Evolutionary conservation across 164 flowering plant genomes (phyloP).

Genomic region (Stephania cephalantha): DNA sequence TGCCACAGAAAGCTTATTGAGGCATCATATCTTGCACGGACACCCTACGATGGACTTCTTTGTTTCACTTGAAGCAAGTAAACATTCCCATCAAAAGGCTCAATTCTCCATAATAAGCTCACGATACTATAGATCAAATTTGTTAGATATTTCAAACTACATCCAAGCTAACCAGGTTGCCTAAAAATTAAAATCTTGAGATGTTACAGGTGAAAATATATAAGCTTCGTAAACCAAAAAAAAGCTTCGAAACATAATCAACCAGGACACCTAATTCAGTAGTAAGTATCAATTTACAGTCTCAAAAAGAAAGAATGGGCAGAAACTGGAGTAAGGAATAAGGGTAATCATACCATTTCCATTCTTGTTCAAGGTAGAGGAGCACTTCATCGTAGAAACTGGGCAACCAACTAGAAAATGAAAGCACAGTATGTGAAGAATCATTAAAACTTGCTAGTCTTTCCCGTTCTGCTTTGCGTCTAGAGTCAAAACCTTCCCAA

Average conservation of each 20-base stretch:
- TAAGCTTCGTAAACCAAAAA: background rate
- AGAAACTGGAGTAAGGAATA: background rate
- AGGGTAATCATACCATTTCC: conserved; percentile 77
- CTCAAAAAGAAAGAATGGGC: background rate
- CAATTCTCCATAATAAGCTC: background rate
- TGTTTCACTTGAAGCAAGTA: too few species aligned
- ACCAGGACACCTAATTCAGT: too few species aligned
- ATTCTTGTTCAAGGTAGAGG: conserved; percentile 95
- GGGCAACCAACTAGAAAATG: conserved; percentile 88
- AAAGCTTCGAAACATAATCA: too few species aligned
- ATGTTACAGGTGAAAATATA: background rate
- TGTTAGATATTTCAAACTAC: background rate
- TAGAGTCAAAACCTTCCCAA: conserved; percentile 85
- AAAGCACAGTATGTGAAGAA: conserved; percentile 33
- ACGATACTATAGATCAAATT: background rate
- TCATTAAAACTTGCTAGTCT: conserved; percentile 39
- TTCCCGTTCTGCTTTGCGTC: conserved; percentile 52
- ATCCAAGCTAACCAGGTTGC: background rate
- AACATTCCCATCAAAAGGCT: too few species aligned
- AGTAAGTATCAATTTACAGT: background rate
- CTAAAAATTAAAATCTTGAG: background rate
- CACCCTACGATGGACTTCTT: background rate
- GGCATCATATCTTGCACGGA: background rate
- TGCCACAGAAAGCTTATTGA: background rate
- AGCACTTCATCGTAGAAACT: conserved; percentile 90